Base-by-base conservation (phyloP, 805 yeast species). In the Maudiozyma pseudohumilis region DNA sequence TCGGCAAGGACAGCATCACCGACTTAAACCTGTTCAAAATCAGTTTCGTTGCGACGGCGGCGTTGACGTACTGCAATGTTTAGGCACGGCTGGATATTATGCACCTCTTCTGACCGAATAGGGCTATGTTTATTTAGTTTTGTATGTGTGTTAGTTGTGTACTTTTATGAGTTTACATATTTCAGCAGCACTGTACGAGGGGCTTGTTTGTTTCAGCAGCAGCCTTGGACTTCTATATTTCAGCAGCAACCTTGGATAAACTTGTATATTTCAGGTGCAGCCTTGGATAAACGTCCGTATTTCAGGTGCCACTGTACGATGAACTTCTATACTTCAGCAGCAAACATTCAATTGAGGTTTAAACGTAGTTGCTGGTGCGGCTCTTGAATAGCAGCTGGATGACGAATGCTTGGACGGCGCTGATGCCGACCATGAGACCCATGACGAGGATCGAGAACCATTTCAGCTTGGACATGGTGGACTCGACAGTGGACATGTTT, bases 401-500 rank as follows among this genome's bases (percentile, higher is more conserved):
- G 43, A 82, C 68, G n/a, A 80, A 63, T 38, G 87, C 86, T 62
- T 85, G 94, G 47, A 75, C 68, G 34, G 70, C 68, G 39, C 89
- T 85, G 71, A 85, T 75, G 44, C 79, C 81, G 35, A 80, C 84
- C 73, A 81, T 81, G 49, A 80, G 66, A 29, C 74, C 56, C 46
- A 84, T 81, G 56, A 80, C 87, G 41, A 75, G 61, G 38, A 83
- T 63, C 32, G 88, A 77, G 53, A 83, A 74, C 73, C 80, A 84
- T 55, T 81, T 79, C 42, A 85, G 72, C 56, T 94, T 76, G 15
- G 78, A 65, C 53, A 80, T 84, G 23, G 95, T 85, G 35, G 85
- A 75, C 59, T 70, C 69, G 45, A 85, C 95, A 30, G 95, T 85
- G 35, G 89, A 82, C 74, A 87, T 92, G 65, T 92, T 92, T 69